phyloP scores from a whole-genome alignment of 164 flowering plant genomes.

The Aristolochia contorta region DNA sequence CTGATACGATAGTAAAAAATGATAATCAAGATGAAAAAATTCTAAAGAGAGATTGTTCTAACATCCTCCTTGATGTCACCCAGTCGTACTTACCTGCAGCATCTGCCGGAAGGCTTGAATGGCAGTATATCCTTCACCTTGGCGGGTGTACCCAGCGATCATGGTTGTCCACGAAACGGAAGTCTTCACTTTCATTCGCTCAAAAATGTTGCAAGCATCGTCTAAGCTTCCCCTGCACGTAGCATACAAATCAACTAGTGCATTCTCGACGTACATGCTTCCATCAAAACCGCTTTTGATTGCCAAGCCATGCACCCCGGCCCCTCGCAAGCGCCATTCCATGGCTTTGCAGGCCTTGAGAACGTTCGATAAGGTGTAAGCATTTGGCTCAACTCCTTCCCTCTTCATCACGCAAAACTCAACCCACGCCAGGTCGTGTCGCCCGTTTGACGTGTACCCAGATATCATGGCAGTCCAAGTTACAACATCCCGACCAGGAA shows the following conservation, averaged over 20 bases:
- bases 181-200: constrained; percentile 35
- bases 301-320: constrained; percentile 53
- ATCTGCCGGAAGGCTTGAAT: constrained; percentile 48
- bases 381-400: constrained; percentile 42
- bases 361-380: constrained; percentile 50
- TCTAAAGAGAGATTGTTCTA: too few species aligned
- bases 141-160: constrained; percentile 63
- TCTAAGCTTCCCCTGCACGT: constrained; percentile 51
- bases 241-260: constrained; percentile 71
- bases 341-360: constrained; percentile 70
- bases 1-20: too few species aligned
- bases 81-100: constrained; percentile 32
- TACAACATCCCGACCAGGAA: constrained; percentile 67
- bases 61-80: too few species aligned
- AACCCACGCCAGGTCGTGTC: constrained; percentile 40
- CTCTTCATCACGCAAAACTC: constrained; percentile 45
- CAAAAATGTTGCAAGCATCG: constrained; percentile 46
- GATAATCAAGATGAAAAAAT: too few species aligned
- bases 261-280: constrained; percentile 57
- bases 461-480: constrained; percentile 81
- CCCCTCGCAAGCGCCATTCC: constrained; percentile 33
- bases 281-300: constrained; percentile 49
- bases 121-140: constrained; percentile 47
- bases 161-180: constrained; percentile 78
- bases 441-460: constrained; percentile 46